phyloP scores from a whole-genome alignment of 2,329 filamentous ascomycete species.

The Neonectria sp. region DNA sequence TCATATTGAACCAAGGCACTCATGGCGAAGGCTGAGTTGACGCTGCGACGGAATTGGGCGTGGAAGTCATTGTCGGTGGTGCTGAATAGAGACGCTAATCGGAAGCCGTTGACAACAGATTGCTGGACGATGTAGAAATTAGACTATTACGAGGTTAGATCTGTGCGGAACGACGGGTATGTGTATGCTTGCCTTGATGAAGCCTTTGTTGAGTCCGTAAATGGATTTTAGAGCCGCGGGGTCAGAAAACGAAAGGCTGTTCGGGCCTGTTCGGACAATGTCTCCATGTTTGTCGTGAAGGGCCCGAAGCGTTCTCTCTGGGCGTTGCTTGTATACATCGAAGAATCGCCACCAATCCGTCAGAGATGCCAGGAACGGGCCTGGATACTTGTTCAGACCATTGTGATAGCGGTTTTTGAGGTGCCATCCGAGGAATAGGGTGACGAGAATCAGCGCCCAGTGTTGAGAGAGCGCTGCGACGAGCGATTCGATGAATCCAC shows the following conservation, averaged over 20 bases:
- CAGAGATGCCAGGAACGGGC: conserved; percentile 76
- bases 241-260: conserved; percentile 80
- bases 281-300: conserved; percentile 82
- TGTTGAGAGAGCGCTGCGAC: conserved; percentile 35
- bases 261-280: conserved; percentile 82
- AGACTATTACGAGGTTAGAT: conserved; percentile 73
- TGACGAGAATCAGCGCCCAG: conserved; percentile 36
- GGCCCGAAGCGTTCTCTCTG: conserved; percentile 76
- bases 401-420: conserved; percentile 57
- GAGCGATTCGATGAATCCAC: conserved; percentile 41
- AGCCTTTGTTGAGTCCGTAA: conserved; percentile 87
- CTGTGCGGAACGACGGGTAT: conserved; percentile 17
- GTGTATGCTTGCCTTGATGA: conserved; percentile 73
- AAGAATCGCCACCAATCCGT: conserved; percentile 81
- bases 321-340: conserved; percentile 75
- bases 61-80: conserved; percentile 84
- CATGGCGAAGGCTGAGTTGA: conserved; percentile 86
- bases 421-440: conserved; percentile 29
- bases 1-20: conserved; percentile 83
- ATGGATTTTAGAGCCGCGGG: conserved; percentile 82
- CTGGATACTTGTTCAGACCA: conserved; percentile 80
- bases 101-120: conserved; percentile 77
- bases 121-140: conserved; percentile 88
- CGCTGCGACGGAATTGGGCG: conserved; percentile 79
- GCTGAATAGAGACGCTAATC: conserved; percentile 81